Base-by-base conservation (phyloP, 176 grass and related monocot species). In the Oryza meridionalis region DNA sequence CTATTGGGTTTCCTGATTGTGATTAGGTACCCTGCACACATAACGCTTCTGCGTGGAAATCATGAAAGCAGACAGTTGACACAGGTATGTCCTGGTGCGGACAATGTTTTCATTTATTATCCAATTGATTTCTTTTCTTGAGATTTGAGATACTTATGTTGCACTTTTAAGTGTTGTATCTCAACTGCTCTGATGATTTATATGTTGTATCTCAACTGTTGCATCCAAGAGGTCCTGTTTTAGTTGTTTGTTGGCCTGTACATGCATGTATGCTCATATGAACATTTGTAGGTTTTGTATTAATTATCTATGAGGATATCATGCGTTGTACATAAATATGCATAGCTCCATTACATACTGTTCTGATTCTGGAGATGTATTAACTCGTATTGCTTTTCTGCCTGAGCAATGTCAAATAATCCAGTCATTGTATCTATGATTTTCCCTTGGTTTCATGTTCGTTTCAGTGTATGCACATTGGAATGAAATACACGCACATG, bases 11-110 rank as follows among this genome's bases (percentile, higher is more conserved):
- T 67, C 42, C 4, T 7, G 1, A 63, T 65, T 77, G 2, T 0
- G 16, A 47, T 75, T 65, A 99, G 97, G 92, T 99, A 99, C 72
- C 97, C 97, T 55, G 97, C 97, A 70, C 93, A 99, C 86, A 99
- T 99, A 73, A 99, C 97, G 45, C 91, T 99, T 84, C 89, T 99
- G 78, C 97, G 97, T 44, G 97, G 97, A 70, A 99, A 99, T 75
- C 97, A 99, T 87, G 97, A 99, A 90, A 99, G 97, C 42, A 93
- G 97, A 67, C 97, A 99, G 67, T 88, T 99, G 49, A 99, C 97
- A 38, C 97, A 99, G 91, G 97, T 99, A 91, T 86, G 51, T 76
- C 21, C 64, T 87, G 65, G 51, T 71, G 53, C 70, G 42, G 53
- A 16, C 11, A 81, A 70, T 7, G n/a, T 42, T 53, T 12, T 26